Conservation (phyloP, 495 filamentous ascomycete species). For the Penicillium subrubescens region DNA sequence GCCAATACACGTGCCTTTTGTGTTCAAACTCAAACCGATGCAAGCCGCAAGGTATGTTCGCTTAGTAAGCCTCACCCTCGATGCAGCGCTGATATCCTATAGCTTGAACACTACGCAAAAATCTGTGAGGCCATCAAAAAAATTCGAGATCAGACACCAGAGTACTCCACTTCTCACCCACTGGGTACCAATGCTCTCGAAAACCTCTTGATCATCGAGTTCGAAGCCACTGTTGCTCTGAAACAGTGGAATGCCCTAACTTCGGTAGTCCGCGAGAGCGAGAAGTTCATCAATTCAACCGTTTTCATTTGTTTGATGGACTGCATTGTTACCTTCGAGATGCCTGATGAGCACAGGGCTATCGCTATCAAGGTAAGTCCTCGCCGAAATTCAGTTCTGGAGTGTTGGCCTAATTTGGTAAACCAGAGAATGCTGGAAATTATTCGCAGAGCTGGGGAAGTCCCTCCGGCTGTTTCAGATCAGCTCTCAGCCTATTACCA, state of each 20-base stretch:
- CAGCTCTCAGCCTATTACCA: slow-evolving; percentile 2
- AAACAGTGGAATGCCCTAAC: not conserved
- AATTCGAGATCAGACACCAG: not conserved
- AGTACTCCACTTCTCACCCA: not conserved
- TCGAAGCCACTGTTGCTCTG: not conserved
- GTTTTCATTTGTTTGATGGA: not conserved
- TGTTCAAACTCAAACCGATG: not conserved
- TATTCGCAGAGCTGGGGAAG: not conserved
- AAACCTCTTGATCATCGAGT: not conserved
- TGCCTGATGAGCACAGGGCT: not conserved
- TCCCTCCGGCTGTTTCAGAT: not conserved
- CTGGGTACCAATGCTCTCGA: not conserved
- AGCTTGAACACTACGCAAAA: not conserved
- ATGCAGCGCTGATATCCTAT: not conserved
- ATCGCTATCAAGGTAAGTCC: not conserved
- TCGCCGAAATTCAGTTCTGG: not conserved
- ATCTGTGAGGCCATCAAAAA: not conserved
- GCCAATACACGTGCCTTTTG: not conserved
- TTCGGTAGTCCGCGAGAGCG: not conserved
- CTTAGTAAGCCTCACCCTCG: not conserved
- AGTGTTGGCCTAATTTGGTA: not conserved
- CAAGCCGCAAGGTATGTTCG: not conserved
- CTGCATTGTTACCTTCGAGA: not conserved
- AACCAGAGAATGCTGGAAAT: not conserved
- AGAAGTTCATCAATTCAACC: not conserved